Conservation (phyloP, 441 rosid species). For the Populus tomentosa region DNA sequence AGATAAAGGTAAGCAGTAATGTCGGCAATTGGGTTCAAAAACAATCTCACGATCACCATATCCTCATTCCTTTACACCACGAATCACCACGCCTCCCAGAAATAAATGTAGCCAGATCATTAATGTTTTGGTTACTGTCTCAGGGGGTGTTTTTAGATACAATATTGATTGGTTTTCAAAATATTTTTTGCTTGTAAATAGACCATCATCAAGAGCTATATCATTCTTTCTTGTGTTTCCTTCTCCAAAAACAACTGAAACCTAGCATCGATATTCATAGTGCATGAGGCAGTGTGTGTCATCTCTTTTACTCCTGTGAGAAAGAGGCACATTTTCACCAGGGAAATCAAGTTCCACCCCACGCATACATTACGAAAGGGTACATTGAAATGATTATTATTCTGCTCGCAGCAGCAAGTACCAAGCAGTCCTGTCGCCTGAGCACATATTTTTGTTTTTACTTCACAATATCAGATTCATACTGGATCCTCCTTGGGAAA, state of each 20-base stretch:
- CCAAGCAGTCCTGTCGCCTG: background rate
- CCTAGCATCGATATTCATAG: background rate
- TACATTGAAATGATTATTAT: background rate
- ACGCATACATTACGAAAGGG: background rate
- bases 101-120: conserved; percentile 17
- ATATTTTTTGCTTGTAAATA: too few species aligned
- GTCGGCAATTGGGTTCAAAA: too few species aligned
- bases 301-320: conserved; percentile 4
- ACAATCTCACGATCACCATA: conserved; percentile 26
- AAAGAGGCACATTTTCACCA: conserved; percentile 4
- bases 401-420: background rate
- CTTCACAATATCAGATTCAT: background rate
- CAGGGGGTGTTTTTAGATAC: too few species aligned
- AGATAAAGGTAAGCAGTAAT: too few species aligned
- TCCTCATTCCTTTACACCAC: conserved; percentile 10
- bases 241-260: conserved; percentile 13
- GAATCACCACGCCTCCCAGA: conserved; percentile 26
- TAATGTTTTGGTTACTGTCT: too few species aligned
- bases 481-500: background rate
- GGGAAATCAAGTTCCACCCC: conserved; percentile 12
- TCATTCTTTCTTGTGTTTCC: conserved; percentile 8
- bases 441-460: background rate
- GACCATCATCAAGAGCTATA: conserved; percentile 11
- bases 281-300: background rate
- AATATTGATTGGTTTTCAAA: too few species aligned